Conservation (phyloP, 139 green algal genomes). For the Closterium sp. region DNA sequence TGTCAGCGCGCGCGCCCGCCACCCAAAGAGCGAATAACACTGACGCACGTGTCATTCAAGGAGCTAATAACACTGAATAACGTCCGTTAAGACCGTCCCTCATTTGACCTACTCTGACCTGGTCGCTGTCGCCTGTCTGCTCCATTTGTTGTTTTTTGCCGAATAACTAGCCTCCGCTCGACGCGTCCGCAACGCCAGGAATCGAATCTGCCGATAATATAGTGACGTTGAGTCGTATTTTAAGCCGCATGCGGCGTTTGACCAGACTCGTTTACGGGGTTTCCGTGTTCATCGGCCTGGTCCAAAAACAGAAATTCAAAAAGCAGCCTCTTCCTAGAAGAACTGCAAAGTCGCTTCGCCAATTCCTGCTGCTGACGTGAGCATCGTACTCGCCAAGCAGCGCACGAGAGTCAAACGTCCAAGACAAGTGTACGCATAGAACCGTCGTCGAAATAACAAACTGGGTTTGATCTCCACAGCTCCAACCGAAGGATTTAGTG, state of each 20-base stretch:
- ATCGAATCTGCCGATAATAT: too few relatives aligned
- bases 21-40: too few relatives aligned
- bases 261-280: too few relatives aligned
- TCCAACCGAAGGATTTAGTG: not conserved
- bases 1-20: too few relatives aligned
- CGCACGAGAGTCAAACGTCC: not conserved
- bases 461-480: not conserved
- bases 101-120: not conserved
- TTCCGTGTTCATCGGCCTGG: not conserved
- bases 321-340: not conserved
- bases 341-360: not conserved
- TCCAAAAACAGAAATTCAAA: not conserved
- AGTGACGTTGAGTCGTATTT: too few relatives aligned
- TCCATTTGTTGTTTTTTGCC: not conserved
- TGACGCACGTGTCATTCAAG: too few relatives aligned
- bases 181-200: too few relatives aligned
- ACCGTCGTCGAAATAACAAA: not conserved
- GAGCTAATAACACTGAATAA: too few relatives aligned
- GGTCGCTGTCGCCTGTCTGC: not conserved
- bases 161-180: not conserved
- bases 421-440: not conserved
- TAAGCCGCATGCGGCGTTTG: too few relatives aligned
- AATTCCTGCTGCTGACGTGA: not conserved
- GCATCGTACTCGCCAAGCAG: not conserved
- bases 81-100: too few relatives aligned